phyloP scores from a whole-genome alignment of 306 rosid genomes.

The Trifolium repens region DNA sequence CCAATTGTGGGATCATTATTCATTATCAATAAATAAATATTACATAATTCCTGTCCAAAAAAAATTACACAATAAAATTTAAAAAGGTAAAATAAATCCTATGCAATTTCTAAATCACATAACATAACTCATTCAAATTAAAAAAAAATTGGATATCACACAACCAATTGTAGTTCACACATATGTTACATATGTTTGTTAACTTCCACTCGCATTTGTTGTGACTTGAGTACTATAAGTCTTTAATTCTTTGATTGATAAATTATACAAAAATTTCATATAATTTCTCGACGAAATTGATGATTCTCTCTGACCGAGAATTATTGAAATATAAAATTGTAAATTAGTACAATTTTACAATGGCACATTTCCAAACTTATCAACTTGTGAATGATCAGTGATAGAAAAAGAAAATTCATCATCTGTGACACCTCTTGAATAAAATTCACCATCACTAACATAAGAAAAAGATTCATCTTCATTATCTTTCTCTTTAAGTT shows the following conservation, averaged over 20 bases:
- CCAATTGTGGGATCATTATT: background rate
- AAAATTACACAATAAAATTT: background rate
- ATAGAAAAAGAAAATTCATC: constrained; percentile 59
- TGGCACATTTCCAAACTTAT: background rate
- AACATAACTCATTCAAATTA: background rate
- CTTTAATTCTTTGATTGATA: background rate
- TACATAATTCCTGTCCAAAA: background rate
- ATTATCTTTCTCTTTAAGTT: constrained; percentile 59
- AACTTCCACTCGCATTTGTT: too few relatives aligned
- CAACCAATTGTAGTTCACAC: too few relatives aligned
- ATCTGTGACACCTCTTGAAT: constrained; percentile 54
- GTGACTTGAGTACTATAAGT: background rate
- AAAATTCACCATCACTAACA: constrained; percentile 60
- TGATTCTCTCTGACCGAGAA: background rate
- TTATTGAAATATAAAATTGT: background rate
- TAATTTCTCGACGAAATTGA: background rate
- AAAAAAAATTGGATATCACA: too few relatives aligned
- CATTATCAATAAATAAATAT: background rate
- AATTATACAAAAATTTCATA: background rate
- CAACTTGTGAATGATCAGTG: constrained; percentile 1
- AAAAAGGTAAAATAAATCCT: too few relatives aligned
- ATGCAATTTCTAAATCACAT: background rate
- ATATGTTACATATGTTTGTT: too few relatives aligned
- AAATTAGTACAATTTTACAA: background rate
- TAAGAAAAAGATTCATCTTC: constrained; percentile 52